phyloP scores from a whole-genome alignment of 2,329 filamentous ascomycete species.

The Hawksworthiomyces lignivorus region DNA sequence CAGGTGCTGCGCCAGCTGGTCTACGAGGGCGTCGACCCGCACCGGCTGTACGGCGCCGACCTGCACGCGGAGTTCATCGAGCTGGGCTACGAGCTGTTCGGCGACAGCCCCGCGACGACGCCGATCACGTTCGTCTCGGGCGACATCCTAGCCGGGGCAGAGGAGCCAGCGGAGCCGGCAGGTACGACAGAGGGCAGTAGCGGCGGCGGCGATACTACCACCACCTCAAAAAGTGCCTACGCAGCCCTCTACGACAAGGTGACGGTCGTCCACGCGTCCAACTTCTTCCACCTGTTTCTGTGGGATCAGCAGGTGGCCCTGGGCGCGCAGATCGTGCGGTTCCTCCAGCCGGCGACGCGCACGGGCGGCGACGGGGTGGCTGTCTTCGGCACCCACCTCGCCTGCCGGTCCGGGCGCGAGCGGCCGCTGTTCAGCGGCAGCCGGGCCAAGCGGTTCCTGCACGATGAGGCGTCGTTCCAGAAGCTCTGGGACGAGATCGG shows the following conservation, averaged over 20 bases:
- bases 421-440: constrained; percentile 14
- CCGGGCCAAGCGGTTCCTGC: constrained; percentile 22
- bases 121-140: constrained; percentile 16
- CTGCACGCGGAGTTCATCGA: constrained; percentile 25
- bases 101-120: constrained; percentile 17
- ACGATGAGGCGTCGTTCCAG: constrained; percentile 32
- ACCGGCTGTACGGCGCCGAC: constrained; percentile 35
- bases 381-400: constrained; percentile 20
- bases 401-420: constrained; percentile 17
- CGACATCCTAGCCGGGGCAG: constrained; percentile 18
- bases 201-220: too few relatives aligned
- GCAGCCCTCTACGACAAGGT: constrained; percentile 16
- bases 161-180: too few relatives aligned
- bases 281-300: constrained; percentile 25
- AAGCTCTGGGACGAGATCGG: constrained; percentile 30
- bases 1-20: constrained; percentile 53
- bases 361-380: too few relatives aligned
- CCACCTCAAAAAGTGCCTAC: too few relatives aligned
- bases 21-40: constrained; percentile 84
- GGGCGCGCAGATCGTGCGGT: constrained; percentile 17
- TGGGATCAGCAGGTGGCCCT: constrained; percentile 19
- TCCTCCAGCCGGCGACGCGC: too few relatives aligned
- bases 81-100: constrained; percentile 25
- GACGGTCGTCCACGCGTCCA: constrained; percentile 22
- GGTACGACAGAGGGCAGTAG: too few relatives aligned